These are phyloP conservation scores for Homolaphlyctis polyrhiza DNA, from an alignment of 371 early-diverging fungal species.

Conservation along the genomic window DNA sequence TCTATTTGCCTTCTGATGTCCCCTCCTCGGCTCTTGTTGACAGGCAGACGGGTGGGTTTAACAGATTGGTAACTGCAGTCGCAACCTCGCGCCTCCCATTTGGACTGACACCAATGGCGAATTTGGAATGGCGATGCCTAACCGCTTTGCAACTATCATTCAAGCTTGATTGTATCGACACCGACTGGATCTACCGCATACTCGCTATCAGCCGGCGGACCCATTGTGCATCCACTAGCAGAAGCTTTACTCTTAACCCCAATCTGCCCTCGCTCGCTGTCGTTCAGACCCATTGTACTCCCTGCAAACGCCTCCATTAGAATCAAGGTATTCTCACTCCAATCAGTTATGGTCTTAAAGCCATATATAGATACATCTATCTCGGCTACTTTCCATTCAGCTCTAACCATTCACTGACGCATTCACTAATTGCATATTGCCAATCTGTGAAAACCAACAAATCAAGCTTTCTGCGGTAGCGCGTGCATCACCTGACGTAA, in stretches of 20 bases:
- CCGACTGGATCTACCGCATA: slow-evolving; percentile 96
- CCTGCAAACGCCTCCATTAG: slow-evolving; percentile 21
- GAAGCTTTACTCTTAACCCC: slow-evolving; percentile 54
- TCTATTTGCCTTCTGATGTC: not conserved
- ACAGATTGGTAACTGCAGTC: not conserved
- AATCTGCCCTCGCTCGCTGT: slow-evolving; percentile 54
- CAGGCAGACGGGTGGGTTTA: not conserved
- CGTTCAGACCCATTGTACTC: slow-evolving; percentile 54
- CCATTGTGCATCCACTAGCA: slow-evolving; percentile 60
- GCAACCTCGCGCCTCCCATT: not conserved
- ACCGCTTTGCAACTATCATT: no score
- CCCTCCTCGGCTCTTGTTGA: no score
- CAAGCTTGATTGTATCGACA: slow-evolving; percentile 64
- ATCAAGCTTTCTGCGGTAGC: slow-evolving; percentile 12
- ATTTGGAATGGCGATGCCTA: no score
- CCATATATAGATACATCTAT: no score
- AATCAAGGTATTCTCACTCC: slow-evolving; percentile 5
- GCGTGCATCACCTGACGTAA: slow-evolving; percentile 21
- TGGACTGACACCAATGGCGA: not conserved
- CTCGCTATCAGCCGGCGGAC: slow-evolving; percentile 75
- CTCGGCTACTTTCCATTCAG: not conserved
- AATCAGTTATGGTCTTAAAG: no score
- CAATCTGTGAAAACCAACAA: not conserved
- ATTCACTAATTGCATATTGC: not conserved
- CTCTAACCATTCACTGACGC: not conserved